A percentile compares a stretch with the other conserved stretches of the same genome.
Evolutionary conservation across 2,329 filamentous ascomycete genomes (phyloP).

Genomic region (Ophiocordyceps camponoti-rufipedis): DNA sequence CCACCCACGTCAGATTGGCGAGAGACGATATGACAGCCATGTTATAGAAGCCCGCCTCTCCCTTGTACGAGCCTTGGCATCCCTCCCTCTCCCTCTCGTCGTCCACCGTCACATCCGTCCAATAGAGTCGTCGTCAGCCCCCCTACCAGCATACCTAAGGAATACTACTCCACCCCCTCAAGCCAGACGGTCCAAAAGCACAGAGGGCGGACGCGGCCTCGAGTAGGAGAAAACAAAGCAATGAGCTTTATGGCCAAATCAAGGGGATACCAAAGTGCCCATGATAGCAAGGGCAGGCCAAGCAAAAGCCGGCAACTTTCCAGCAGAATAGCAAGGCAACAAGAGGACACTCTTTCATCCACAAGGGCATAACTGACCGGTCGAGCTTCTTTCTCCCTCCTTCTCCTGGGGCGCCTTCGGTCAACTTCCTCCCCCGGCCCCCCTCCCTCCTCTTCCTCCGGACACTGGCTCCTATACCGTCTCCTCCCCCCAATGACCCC

Average conservation of each 20-base stretch:
- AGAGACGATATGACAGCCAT: too few relatives aligned
- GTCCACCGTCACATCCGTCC: background rate
- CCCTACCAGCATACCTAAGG: background rate
- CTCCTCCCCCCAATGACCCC: background rate
- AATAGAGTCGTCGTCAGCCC: background rate
- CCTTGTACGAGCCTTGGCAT: background rate
- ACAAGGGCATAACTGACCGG: background rate
- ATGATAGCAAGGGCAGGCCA: too few relatives aligned
- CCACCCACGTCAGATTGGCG: background rate
- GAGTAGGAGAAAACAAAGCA: too few relatives aligned
- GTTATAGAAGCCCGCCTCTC: too few relatives aligned
- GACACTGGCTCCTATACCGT: background rate
- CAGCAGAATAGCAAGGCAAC: background rate
- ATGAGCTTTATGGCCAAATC: too few relatives aligned
- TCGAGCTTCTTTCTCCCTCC: background rate
- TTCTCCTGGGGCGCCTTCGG: background rate
- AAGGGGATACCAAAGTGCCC: too few relatives aligned
- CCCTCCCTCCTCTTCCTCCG: background rate
- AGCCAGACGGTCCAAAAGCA: background rate
- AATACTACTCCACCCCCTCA: background rate
- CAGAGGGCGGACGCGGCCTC: too few relatives aligned
- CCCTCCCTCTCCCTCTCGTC: background rate
- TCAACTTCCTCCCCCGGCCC: background rate
- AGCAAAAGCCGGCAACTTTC: background rate
- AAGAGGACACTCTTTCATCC: background rate